These are phyloP conservation scores for Lecanicillium sp. DNA, from an alignment of 2,329 filamentous ascomycete genomes.

Conservation along the genomic window DNA sequence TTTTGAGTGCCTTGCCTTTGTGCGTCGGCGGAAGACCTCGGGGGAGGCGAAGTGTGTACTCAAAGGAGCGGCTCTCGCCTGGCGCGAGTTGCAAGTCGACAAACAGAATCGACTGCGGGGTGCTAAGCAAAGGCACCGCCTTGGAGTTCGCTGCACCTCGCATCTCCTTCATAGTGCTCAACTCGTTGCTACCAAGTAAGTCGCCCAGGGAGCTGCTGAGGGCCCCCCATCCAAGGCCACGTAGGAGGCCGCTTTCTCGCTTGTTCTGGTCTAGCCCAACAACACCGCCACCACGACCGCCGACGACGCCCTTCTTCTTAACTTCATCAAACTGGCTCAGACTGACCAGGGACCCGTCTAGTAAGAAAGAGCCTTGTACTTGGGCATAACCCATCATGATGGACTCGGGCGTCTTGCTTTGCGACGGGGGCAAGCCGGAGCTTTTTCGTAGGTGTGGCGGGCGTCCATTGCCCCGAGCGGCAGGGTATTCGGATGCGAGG, in stretches of 20 bases:
- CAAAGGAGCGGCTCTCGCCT: constrained; percentile 81
- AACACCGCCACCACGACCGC: constrained; percentile 80
- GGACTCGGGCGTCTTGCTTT: constrained; percentile 58
- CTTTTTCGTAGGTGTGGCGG: constrained; percentile 42
- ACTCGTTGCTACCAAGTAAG: constrained; percentile 75
- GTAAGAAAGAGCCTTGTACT: constrained; percentile 81
- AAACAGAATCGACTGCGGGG: constrained; percentile 91
- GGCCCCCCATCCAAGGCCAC: constrained; percentile 79
- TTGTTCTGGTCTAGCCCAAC: constrained; percentile 71
- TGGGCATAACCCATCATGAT: constrained; percentile 99
- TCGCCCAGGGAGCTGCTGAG: constrained; percentile 85
- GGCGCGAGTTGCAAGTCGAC: constrained; percentile 84
- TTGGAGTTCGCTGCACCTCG: constrained; percentile 79
- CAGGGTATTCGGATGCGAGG: constrained; percentile 78
- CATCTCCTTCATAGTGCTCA: constrained; percentile 95
- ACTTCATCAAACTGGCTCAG: constrained; percentile 89
- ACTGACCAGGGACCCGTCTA: constrained; percentile 88
- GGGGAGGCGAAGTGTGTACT: constrained; percentile 80
- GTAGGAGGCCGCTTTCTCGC: constrained; percentile 71
- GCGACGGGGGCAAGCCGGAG: constrained; percentile 38
- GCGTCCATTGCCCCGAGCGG: constrained; percentile 32
- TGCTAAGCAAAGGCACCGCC: constrained; percentile 85
- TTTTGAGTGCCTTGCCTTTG: constrained; percentile 88
- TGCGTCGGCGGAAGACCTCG: constrained; percentile 87
- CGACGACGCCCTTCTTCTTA: constrained; percentile 86